Evolutionary conservation across 2,329 filamentous ascomycete genomes (phyloP).

Genomic region (Cytospora piceae): DNA sequence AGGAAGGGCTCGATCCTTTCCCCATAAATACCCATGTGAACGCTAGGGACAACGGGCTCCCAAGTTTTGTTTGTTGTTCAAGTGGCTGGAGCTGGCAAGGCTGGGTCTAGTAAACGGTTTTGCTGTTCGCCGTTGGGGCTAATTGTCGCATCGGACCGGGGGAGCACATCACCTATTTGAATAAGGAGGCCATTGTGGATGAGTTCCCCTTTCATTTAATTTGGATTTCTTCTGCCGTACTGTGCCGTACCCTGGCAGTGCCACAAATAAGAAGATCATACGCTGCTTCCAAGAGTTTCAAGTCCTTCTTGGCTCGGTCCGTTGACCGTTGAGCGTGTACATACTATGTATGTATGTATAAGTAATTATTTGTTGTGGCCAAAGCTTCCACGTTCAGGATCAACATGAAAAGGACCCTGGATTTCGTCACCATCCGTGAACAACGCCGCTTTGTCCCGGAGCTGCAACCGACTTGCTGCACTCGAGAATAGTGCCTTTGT

Average conservation of each 20-base stretch:
- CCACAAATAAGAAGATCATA: not conserved
- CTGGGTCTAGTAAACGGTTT: not conserved
- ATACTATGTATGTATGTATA: not conserved
- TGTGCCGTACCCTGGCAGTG: not conserved
- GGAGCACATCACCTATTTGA: not conserved
- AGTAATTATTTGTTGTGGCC: not conserved
- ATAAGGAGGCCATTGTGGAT: not conserved
- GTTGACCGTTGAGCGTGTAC: no score
- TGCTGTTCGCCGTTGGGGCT: not conserved
- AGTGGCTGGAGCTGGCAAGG: not conserved
- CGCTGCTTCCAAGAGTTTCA: not conserved
- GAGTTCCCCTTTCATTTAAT: not conserved
- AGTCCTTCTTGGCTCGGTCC: no score
- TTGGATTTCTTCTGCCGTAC: not conserved
- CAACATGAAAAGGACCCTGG: not conserved
- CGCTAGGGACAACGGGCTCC: not conserved
- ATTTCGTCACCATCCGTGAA: not conserved
- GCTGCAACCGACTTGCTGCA: not conserved
- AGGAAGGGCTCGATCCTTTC: not conserved
- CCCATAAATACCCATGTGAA: not conserved
- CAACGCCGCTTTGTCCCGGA: not conserved
- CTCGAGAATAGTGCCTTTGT: not conserved
- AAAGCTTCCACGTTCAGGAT: not conserved
- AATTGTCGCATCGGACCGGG: not conserved
- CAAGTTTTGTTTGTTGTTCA: not conserved